Conservation (phyloP, 768 basidiomycete species). For the Boletus pseudopeckii region DNA sequence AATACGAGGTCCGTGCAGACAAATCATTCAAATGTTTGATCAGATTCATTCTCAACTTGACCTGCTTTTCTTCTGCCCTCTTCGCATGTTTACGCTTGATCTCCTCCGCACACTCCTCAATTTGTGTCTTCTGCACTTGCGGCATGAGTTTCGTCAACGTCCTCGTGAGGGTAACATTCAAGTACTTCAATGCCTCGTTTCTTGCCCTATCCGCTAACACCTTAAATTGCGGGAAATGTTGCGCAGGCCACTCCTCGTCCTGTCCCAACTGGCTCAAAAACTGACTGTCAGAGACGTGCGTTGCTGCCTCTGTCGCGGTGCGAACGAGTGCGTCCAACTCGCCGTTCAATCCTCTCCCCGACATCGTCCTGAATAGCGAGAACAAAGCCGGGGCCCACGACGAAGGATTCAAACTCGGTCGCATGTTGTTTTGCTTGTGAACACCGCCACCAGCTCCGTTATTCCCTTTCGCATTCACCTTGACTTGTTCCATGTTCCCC, state of each 20-base stretch:
- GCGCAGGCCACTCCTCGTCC: neutral
- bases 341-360: neutral
- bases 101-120: neutral
- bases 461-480: neutral
- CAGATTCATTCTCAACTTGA: conserved; percentile 9
- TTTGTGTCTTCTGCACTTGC: conserved; percentile 9
- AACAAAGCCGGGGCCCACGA: neutral
- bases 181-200: neutral
- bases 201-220: neutral
- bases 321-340: conserved; percentile 2
- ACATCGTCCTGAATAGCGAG: neutral
- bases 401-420: accelerated
- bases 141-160: conserved; percentile 9
- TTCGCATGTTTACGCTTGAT: conserved; percentile 1
- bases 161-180: neutral
- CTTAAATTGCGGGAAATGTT: neutral
- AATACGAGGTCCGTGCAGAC: conserved; percentile 1
- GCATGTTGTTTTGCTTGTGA: neutral
- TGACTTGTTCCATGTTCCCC: neutral
- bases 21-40: conserved; percentile 18
- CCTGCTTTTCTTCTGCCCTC: conserved; percentile 4
- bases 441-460: too few relatives aligned
- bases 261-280: conserved; percentile 11
- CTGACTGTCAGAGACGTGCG: conserved; percentile 8
- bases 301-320: neutral